A percentile compares a stretch with the other conserved stretches of the same genome.
phyloP scores from a whole-genome alignment of 805 yeast genomes.

The Huiozyma sinensis region DNA sequence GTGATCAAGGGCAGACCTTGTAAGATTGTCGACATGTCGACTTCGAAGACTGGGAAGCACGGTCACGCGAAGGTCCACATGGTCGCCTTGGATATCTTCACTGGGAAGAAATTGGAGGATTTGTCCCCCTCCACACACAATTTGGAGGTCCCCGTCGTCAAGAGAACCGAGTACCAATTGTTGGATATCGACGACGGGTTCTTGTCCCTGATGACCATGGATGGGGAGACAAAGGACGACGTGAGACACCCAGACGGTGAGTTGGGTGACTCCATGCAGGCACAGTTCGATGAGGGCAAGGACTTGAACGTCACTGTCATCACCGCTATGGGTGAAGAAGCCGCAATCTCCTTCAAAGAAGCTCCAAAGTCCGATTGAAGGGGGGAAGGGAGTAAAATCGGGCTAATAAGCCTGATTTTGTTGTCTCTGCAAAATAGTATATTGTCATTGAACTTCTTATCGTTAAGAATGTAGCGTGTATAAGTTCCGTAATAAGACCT shows the following conservation, averaged over 20 bases:
- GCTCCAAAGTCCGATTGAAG: slow-evolving; percentile 62
- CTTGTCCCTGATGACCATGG: slow-evolving; percentile 92
- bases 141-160: slow-evolving; percentile 98
- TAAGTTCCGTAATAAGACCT: background rate
- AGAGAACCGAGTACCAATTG: slow-evolving; percentile 92
- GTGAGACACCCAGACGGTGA: slow-evolving; percentile 98
- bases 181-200: slow-evolving; percentile 97
- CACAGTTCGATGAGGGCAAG: slow-evolving; percentile 96
- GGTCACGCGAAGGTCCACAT: slow-evolving; percentile 99
- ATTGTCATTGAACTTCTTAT: background rate
- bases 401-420: background rate
- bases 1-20: slow-evolving; percentile 98
- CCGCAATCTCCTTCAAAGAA: slow-evolving; percentile 96
- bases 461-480: background rate
- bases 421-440: background rate
- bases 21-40: slow-evolving; percentile 99
- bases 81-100: slow-evolving; percentile 98
- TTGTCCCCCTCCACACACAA: slow-evolving; percentile 99
- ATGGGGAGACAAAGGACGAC: slow-evolving; percentile 99
- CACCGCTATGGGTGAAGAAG: slow-evolving; percentile 99
- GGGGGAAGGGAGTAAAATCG: background rate
- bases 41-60: slow-evolving; percentile 99
- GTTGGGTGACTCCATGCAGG: slow-evolving; percentile 84
- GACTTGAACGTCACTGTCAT: slow-evolving; percentile 94
- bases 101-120: slow-evolving; percentile 98